Evolutionary conservation across 371 early-diverging fungal genomes (phyloP), one percentile per base, ranked within the genome.

Genomic region (Entomophthora muscae): DNA sequence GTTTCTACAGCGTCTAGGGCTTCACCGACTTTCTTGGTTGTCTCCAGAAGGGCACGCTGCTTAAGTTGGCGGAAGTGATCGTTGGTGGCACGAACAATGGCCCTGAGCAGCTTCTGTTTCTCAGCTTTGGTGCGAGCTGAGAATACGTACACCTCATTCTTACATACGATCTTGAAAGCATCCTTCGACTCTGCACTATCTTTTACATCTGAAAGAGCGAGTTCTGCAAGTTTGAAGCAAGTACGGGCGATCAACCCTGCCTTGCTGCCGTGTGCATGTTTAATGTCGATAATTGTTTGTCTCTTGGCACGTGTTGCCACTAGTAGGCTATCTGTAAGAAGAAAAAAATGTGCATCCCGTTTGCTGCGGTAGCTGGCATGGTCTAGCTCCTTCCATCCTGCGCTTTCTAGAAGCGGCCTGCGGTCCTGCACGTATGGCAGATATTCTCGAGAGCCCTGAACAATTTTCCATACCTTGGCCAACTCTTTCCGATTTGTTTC

Each of bases 341-440:
- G 28, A 26, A 62, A 62, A n/a, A 62, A 62, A 29, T 62, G 62
- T 10, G 62, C 62, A n/a, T 62, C 53, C 2, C 62, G 21, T 26
- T 62, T 62, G 28, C 28, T 24, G 10, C 62, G 62, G 28, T 17
- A 62, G 28, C 29, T 62, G 29, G 3, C 28, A n/a, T 12, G 5
- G 28, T 62, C 62, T 29, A 62, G 52, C 30, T 62, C 62, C 28
- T 53, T 62, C 62, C 62, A 62, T 13, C 42, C 62, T 29, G 51
- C 27, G 52, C 62, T 62, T 23, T 62, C 62, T n/a, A 62, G 7
- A 2, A 62, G 2, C 5, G 62, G 62, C 12, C 62, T 17, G 12
- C 62, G 51, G 53, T 33, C 51, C 27, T 42, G 12, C 22, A 62
- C 22, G 28, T 62, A 62, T 1, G 62, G 62, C n/a, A 62, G 28